Evolutionary conservation across 1,284 basidiomycete genomes (phyloP), one percentile per base, ranked within the genome.

Genomic region (Leccinum solheimii): DNA sequence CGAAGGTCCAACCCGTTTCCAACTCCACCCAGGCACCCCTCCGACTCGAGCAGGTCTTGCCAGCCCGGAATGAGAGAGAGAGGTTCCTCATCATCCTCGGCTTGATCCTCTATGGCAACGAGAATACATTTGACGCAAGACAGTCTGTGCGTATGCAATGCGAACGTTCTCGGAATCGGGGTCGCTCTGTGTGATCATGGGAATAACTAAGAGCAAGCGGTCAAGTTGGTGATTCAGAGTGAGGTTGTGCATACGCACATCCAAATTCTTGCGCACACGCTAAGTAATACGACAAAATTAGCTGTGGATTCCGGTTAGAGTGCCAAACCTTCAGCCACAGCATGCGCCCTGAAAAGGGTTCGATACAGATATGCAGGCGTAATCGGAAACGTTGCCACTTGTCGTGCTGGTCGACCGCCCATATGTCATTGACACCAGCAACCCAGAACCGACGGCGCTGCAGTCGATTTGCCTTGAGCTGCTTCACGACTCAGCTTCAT

Each of bases 241-340:
- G 30, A 32, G 30, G 30, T 32, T 32, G 30, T 32, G 30, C 30
- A 32, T 32, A 32, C 30, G 30, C 30, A 64, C 61, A 63, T 0
- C 63, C 52, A 1, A 64, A 10, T 0, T n/a, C 0, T 5, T 49
- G 8, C 0, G 58, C 38, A 0, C 21, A 34, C 9, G 55, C 23
- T 0, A 63, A 43, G 5, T 56, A 51, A 19, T 64, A 64, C 0
- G 34, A 57, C 0, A 64, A 13, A 7, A 61, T 59, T 0, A 65
- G 32, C 5, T 64, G 50, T 3, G 51, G 7, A 2, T 64, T 57
- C 0, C 13, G 16, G 5, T 64, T 64, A 1, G 27, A 45, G 4
- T 64, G 58, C 56, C 54, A 61, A 0, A 60, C 9, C 4, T 64
- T 64, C 27, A 53, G 26, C 49, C 62, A 61, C 0, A 64, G 7